These are phyloP conservation scores for Arachis stenosperma DNA, from an alignment of 306 rosid species.

Conservation along the genomic window DNA sequence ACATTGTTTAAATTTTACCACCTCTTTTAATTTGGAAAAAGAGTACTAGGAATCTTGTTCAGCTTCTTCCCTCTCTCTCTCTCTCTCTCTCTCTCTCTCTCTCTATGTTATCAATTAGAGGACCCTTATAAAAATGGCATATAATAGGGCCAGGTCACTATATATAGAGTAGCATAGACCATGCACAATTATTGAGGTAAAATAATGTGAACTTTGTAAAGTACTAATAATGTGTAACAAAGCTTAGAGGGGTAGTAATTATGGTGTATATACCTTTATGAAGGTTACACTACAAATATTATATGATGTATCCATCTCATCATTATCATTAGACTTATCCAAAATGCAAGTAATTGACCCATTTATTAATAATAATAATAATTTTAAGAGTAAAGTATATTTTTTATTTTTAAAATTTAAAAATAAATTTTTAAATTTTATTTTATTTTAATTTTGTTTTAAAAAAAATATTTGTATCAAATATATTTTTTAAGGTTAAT, in stretches of 20 bases:
- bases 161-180: background rate
- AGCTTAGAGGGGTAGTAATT: constrained; percentile 1
- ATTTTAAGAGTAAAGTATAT: no score
- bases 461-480: no score
- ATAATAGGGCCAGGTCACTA: constrained; percentile 14
- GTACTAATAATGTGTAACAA: constrained; percentile 1
- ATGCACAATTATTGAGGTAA: constrained; percentile 32
- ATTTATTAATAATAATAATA: no score
- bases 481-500: no score
- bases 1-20: constrained; percentile 20
- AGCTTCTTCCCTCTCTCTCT: background rate
- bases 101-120: constrained; percentile 12
- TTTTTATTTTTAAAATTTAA: no score
- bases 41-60: constrained; percentile 30
- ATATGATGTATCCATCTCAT: constrained; percentile 16
- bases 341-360: no score
- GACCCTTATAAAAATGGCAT: constrained; percentile 33
- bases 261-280: constrained; percentile 1
- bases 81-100: background rate
- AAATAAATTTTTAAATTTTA: no score
- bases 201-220: constrained; percentile 26
- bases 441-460: no score
- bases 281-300: background rate
- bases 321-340: no score
- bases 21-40: constrained; percentile 18